phyloP scores from a whole-genome alignment of 768 basidiomycete species.

The Dioszegia hungarica region DNA sequence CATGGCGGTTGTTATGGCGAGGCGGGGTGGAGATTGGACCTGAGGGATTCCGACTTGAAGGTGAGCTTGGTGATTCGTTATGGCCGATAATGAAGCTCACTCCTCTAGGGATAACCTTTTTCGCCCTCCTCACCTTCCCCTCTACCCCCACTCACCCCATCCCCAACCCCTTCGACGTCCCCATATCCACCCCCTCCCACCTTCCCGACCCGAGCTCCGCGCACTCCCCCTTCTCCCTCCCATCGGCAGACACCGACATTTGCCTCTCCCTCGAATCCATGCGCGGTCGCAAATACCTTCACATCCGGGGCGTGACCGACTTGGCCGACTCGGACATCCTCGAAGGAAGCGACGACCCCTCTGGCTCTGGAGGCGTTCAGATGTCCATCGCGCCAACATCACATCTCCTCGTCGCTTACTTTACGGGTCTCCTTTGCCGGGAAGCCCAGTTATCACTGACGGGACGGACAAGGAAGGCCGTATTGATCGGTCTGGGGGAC shows the following conservation, averaged over 20 bases:
- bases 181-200: not conserved
- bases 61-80: conserved; percentile 19
- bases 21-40: conserved; percentile 44
- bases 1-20: conserved; percentile 45
- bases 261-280: conserved; percentile 47
- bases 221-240: conserved; percentile 31
- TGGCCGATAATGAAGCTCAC: too few relatives aligned
- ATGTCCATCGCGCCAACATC: conserved; percentile 29
- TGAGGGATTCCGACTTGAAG: conserved; percentile 42
- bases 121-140: conserved; percentile 30
- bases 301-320: conserved; percentile 35
- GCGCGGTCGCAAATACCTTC: conserved; percentile 43
- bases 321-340: conserved; percentile 31
- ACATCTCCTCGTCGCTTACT: conserved; percentile 32
- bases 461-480: conserved; percentile 36
- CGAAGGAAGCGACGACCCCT: conserved; percentile 21
- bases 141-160: conserved; percentile 21
- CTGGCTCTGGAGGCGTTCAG: conserved; percentile 33
- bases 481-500: conserved; percentile 44
- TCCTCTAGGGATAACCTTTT: conserved; percentile 41
- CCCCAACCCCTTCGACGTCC: conserved; percentile 36
- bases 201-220: not conserved
- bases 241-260: conserved; percentile 39
- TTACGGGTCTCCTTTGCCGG: conserved; percentile 34
- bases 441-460: conserved; percentile 9